Percentiles rank a stretch among this genome's conserved stretches.
Conservation (phyloP, 805 yeast species). For the Candida railenensis region DNA sequence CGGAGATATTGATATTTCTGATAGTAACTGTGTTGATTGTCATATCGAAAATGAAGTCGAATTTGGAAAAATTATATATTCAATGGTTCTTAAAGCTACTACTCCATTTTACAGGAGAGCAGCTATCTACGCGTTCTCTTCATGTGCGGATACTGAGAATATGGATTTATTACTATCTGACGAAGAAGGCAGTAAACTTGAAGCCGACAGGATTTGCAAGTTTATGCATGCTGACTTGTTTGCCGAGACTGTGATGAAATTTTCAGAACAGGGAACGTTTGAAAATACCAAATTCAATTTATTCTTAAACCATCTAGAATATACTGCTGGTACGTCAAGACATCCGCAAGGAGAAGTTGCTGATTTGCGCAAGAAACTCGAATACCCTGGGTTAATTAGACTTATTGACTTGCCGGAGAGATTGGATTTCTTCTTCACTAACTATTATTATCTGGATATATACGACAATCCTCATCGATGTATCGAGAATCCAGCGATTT, state of each 20-base stretch:
- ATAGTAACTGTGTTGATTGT: not conserved
- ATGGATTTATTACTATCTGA: constrained; percentile 15
- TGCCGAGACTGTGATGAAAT: constrained; percentile 16
- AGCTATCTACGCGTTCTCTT: constrained; percentile 53
- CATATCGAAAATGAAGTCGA: constrained; percentile 15
- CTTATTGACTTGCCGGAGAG: constrained; percentile 65
- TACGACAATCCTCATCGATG: constrained; percentile 35
- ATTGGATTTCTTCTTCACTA: constrained; percentile 67
- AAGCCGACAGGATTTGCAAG: constrained; percentile 53
- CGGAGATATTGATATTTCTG: not conserved
- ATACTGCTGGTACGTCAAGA: not conserved
- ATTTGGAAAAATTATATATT: constrained; percentile 44
- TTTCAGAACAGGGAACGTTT: constrained; percentile 15
- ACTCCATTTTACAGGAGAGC: constrained; percentile 67
- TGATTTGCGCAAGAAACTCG: constrained; percentile 29
- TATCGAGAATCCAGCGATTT: constrained; percentile 76
- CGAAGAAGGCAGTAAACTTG: constrained; percentile 30
- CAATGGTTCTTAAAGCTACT: constrained; percentile 53
- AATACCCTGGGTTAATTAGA: constrained; percentile 65
- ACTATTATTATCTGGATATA: constrained; percentile 47
- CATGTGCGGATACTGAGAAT: constrained; percentile 46
- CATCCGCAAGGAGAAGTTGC: constrained; percentile 5
- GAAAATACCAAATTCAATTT: constrained; percentile 26
- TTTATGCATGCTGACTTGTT: constrained; percentile 49
- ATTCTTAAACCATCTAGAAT: constrained; percentile 6